Conservation (phyloP, 306 rosid genomes). For the Ochetophila trinervis region DNA sequence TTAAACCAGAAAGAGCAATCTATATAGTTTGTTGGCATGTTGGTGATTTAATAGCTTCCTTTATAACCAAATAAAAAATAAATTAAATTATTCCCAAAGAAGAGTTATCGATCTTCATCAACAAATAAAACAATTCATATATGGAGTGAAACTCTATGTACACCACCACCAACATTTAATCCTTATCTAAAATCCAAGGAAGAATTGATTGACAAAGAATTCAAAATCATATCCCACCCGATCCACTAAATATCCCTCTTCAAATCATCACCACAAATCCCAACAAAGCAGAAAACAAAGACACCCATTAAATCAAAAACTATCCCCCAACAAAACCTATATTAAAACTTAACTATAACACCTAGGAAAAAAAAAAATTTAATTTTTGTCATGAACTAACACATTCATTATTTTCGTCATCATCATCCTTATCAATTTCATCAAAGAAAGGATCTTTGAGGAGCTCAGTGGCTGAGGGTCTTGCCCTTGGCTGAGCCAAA, state of each 20-base stretch:
- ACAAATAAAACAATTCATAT: background rate
- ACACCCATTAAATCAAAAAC: too few relatives aligned
- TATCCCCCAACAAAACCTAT: conserved; percentile 1
- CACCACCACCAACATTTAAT: conserved; percentile 21
- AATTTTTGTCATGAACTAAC: conserved; percentile 23
- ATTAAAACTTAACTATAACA: conserved; percentile 4
- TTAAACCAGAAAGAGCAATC: too few relatives aligned
- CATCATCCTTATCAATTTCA: conserved; percentile 34
- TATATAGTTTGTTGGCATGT: too few relatives aligned
- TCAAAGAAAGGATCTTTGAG: conserved; percentile 70
- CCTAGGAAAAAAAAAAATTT: background rate
- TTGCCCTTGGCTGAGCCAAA: conserved; percentile 59
- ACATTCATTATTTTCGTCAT: conserved; percentile 37
- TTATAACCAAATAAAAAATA: too few relatives aligned
- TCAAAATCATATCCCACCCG: background rate
- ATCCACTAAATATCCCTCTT: conserved; percentile 7
- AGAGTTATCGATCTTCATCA: background rate
- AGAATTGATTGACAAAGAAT: background rate
- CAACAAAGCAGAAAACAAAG: too few relatives aligned
- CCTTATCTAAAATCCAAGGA: conserved; percentile 23
- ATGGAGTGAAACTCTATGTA: conserved; percentile 21
- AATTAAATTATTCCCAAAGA: background rate
- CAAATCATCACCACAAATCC: too few relatives aligned
- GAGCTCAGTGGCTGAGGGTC: conserved; percentile 80
- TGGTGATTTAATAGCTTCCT: too few relatives aligned